A percentile compares a stretch with the other conserved stretches of the same genome.
These are phyloP conservation scores for Backusella tarrabulga DNA, from an alignment of 192 early-diverging fungal species.

Conservation along the genomic window DNA sequence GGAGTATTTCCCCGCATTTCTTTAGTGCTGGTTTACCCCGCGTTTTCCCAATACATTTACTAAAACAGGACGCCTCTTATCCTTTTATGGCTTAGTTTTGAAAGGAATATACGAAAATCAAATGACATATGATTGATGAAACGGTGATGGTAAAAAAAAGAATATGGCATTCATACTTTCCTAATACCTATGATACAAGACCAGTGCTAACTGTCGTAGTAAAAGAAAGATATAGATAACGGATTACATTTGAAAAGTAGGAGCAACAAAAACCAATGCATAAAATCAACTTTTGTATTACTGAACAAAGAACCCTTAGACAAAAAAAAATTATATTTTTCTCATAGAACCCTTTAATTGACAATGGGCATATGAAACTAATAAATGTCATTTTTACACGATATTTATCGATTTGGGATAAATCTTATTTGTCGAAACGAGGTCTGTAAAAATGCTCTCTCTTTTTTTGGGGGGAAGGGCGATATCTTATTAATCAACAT, in stretches of 20 bases:
- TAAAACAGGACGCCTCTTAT: not conserved
- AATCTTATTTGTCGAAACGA: not conserved
- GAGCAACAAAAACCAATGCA: too few species aligned
- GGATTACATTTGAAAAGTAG: too few species aligned
- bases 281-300: not conserved
- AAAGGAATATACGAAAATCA: not conserved
- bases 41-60: not conserved
- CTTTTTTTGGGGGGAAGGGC: not conserved
- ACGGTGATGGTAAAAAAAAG: not conserved
- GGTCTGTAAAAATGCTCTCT: not conserved
- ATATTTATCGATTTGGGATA: not conserved
- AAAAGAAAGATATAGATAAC: not conserved
- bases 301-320: not conserved
- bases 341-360: not conserved
- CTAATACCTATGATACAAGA: not conserved
- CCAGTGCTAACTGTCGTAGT: not conserved
- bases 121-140: not conserved
- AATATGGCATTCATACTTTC: not conserved
- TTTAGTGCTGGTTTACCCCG: not conserved
- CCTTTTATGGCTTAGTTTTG: not conserved
- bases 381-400: not conserved
- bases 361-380: not conserved
- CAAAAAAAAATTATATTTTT: not conserved
- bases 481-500: not conserved
- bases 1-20: not conserved